Evolutionary conservation across 345 rosid genomes (phyloP).

Genomic region (Hirschfeldia incana): DNA sequence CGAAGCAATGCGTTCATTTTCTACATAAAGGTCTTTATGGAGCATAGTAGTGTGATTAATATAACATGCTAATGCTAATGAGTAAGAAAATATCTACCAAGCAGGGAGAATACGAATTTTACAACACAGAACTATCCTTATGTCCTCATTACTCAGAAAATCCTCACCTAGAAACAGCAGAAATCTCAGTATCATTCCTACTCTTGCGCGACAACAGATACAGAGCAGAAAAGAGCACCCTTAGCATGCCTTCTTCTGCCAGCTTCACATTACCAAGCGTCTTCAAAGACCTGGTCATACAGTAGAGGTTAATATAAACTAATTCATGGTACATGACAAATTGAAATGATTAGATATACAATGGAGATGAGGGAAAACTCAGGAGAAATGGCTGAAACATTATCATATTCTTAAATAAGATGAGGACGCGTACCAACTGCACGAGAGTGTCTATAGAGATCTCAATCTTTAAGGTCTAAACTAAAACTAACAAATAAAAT

Average conservation of each 20-base stretch:
- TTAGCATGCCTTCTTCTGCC: conserved; percentile 92
- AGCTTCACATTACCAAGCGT: conserved; percentile 72
- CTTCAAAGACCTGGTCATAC: conserved; percentile 72
- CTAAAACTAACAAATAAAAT: conserved; percentile 11
- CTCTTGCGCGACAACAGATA: conserved; percentile 67
- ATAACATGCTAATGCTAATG: not conserved
- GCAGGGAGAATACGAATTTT: conserved; percentile 15
- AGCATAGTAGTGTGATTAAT: not conserved
- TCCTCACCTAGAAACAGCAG: conserved; percentile 84
- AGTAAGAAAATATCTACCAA: conserved; percentile 14
- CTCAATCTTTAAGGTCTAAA: conserved; percentile 21
- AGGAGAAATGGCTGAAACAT: not conserved
- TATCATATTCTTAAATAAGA: conserved; percentile 19
- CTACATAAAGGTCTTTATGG: conserved; percentile 6
- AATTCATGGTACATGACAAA: conserved; percentile 11
- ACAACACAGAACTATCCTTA: not conserved
- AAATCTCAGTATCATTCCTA: conserved; percentile 69
- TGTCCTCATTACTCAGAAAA: conserved; percentile 28
- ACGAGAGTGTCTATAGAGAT: conserved; percentile 15
- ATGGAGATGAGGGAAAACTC: conserved; percentile 18
- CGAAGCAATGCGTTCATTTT: conserved; percentile 1
- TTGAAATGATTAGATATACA: conserved; percentile 9
- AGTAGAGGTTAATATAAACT: conserved; percentile 25
- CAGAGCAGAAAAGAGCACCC: conserved; percentile 71
- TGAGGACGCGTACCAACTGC: not conserved